Base-by-base conservation (phyloP, 169 alveolate species). In the Plasmodium gonderi region DNA sequence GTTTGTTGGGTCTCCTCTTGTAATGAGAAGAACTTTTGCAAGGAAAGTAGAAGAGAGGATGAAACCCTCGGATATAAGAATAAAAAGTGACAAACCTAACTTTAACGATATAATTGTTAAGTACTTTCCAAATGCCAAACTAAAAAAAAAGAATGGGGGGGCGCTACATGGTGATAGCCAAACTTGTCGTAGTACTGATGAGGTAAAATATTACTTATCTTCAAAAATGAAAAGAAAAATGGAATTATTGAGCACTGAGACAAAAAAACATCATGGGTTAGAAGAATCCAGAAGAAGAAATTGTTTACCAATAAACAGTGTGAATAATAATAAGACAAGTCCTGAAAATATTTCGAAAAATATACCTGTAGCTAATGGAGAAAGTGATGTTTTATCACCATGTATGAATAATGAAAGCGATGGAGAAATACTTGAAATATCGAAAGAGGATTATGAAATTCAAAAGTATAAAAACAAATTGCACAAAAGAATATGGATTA, bases 391-490 rank as follows among this genome's bases (percentile, higher is more conserved):
- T 9, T 4, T 9, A 9, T 7, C 12, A 36, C 64, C 74, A 17
- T 11, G 1, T 33, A 77, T 20, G 69, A 77, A 23, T 2, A 17
- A 26, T n/a, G n/a, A 36, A 2, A 38, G 33, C 26, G 6, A 23
- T 5, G n/a, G 4, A 40, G 42, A 80, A 65, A 6, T 33, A 36
- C 33, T 72, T 3, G 78, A 69, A 72, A 83, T 83, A 31, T 47
- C 92, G 54, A 83, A 83, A 40, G 92, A 83, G 65, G 92, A 83
- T 6, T 47, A 83, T 64, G 79, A 83, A 47, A 74, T 83, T 11
- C 92, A 83, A 44, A 83, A 83, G 31, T 83, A 83, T 38, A 83
- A 83, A 83, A 83, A 83, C 45, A 83, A 74, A 44, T 33, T 83
- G 14, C 92, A 83, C 45, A 83, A 83, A 44, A 83, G 31, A 83